Evolutionary conservation across 1,284 basidiomycete genomes (phyloP).

Genomic region (Ustilago hordei): DNA sequence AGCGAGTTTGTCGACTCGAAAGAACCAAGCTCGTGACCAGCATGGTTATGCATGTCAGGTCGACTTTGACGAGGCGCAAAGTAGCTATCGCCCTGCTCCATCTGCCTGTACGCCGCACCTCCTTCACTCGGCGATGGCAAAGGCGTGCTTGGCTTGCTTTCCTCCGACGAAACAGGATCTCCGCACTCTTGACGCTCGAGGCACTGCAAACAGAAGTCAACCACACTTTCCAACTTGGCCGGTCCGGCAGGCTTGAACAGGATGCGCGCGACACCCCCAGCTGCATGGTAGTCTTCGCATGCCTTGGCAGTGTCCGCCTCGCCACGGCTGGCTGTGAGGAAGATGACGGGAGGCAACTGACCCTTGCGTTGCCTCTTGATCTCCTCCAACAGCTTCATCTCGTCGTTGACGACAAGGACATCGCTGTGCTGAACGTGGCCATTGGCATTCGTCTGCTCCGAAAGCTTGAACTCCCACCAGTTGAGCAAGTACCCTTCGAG

Average conservation of each 20-base stretch:
- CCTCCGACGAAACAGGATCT: conserved; percentile 43
- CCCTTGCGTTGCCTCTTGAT: conserved; percentile 28
- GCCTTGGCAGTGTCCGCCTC: conserved; percentile 75
- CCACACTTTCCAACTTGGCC: conserved; percentile 77
- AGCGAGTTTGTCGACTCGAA: conserved; percentile 39
- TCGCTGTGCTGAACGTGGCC: conserved; percentile 72
- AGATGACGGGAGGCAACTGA: conserved; percentile 77
- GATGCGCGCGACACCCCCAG: conserved; percentile 87
- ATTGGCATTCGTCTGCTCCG: conserved; percentile 13
- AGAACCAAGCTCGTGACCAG: conserved; percentile 40
- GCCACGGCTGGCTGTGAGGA: conserved; percentile 79
- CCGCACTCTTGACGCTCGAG: conserved; percentile 68
- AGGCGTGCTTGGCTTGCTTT: conserved; percentile 57
- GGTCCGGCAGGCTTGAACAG: conserved; percentile 92
- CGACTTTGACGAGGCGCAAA: conserved; percentile 47
- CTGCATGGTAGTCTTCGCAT: conserved; percentile 78
- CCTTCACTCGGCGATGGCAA: conserved; percentile 48
- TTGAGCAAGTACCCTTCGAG: conserved; percentile 77
- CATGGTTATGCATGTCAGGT: conserved; percentile 29
- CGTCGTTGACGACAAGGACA: conserved; percentile 86
- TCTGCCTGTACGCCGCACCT: conserved; percentile 22
- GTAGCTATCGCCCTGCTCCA: conserved; percentile 50
- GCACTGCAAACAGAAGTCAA: conserved; percentile 80
- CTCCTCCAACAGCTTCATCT: conserved; percentile 74
- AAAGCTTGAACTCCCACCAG: conserved; percentile 81